Conservation (phyloP, 768 basidiomycete species). For the Xanthoconium purpureum region DNA sequence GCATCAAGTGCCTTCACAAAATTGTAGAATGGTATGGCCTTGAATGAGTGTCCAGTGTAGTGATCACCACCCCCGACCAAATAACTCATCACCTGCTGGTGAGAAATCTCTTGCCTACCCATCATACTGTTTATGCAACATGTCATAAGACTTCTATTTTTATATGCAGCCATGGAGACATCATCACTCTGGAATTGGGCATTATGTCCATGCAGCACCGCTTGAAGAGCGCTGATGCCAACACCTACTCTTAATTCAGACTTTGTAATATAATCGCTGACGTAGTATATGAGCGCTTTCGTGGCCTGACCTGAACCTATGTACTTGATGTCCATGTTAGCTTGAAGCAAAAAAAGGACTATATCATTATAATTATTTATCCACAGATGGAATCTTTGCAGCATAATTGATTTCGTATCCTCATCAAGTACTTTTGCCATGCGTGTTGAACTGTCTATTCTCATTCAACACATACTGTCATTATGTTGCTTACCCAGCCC, state of each 20-base stretch:
- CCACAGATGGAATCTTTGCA: background rate
- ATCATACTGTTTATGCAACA: conserved; percentile 20
- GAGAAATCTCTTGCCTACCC: conserved; percentile 26
- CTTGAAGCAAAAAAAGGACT: background rate
- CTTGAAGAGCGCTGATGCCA: background rate
- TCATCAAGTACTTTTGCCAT: background rate
- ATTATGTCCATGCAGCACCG: background rate
- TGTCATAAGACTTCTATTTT: background rate
- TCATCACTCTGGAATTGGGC: background rate
- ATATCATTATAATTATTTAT: background rate
- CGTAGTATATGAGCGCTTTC: background rate
- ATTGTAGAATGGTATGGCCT: background rate
- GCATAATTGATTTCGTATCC: background rate
- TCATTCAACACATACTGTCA: background rate
- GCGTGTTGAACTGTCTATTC: background rate
- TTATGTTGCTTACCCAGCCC: background rate
- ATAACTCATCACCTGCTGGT: conserved; percentile 31
- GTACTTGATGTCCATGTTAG: background rate
- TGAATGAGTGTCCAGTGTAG: conserved; percentile 12
- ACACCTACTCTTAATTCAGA: background rate
- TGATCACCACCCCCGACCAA: conserved; percentile 21
- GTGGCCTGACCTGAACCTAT: background rate
- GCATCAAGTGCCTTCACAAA: no score
- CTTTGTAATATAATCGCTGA: background rate
- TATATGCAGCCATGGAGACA: background rate